phyloP scores from a whole-genome alignment of 2,329 filamentous ascomycete genomes.

The Herpotrichia juniperi region DNA sequence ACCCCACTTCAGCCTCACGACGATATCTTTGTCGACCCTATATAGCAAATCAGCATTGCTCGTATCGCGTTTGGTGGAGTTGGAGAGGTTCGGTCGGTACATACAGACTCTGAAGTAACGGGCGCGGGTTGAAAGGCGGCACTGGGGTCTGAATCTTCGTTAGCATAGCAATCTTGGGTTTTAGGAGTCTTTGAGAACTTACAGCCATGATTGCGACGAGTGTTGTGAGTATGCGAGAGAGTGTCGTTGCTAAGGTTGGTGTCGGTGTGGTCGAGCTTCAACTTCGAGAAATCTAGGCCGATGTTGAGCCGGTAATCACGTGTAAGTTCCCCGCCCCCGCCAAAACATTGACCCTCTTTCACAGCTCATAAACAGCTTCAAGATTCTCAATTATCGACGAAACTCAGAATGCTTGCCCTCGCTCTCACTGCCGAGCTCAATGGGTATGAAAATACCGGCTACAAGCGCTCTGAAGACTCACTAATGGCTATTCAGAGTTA shows the following conservation, averaged over 20 bases:
- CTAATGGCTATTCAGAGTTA: slow-evolving; percentile 68
- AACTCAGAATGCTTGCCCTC: slow-evolving; percentile 42
- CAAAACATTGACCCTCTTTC: slow-evolving; percentile 6
- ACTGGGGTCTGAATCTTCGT: slow-evolving; percentile 44
- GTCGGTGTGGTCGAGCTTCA: slow-evolving; percentile 1
- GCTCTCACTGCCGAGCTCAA: slow-evolving; percentile 46
- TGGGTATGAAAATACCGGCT: slow-evolving; percentile 37
- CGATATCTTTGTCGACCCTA: slow-evolving; percentile 87
- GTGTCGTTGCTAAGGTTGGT: slow-evolving; percentile 2
- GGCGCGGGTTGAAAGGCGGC: slow-evolving; percentile 94
- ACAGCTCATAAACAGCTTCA: background rate
- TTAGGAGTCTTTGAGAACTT: slow-evolving; percentile 13
- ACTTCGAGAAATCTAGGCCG: background rate
- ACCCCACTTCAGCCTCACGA: slow-evolving; percentile 96
- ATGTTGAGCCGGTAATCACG: slow-evolving; percentile 10
- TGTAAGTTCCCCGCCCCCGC: slow-evolving; percentile 15
- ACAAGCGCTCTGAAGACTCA: background rate
- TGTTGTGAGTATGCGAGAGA: background rate
- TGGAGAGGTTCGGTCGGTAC: slow-evolving; percentile 42
- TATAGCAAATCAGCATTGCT: slow-evolving; percentile 14
- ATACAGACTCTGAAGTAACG: slow-evolving; percentile 91
- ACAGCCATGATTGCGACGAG: slow-evolving; percentile 46
- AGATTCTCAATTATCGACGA: background rate
- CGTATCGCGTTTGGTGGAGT: background rate
- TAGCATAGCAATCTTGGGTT: background rate